These are phyloP conservation scores for Coffea humblotiana DNA, from an alignment of 305 asterid genomes.

Conservation along the genomic window DNA sequence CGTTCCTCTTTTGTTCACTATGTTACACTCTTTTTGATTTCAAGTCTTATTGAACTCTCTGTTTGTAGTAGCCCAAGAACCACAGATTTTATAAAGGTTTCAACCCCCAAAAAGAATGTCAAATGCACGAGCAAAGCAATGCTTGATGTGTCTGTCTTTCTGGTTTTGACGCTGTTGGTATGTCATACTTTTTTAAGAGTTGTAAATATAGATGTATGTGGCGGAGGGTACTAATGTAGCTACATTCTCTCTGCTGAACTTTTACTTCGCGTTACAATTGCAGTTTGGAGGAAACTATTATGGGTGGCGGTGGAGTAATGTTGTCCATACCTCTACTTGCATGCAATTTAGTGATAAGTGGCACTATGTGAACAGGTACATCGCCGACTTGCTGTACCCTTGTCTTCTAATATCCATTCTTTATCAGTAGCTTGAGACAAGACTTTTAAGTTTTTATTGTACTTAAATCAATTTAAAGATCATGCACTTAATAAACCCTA, in stretches of 20 bases:
- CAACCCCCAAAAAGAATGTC: conserved; percentile 8
- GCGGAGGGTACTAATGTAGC: background rate
- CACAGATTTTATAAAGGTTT: conserved; percentile 30
- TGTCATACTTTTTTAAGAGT: conserved; percentile 3
- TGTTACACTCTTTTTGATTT: conserved; percentile 13
- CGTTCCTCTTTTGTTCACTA: conserved; percentile 10
- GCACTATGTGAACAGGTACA: no score
- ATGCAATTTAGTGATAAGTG: background rate
- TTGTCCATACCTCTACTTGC: background rate
- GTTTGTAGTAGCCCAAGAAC: conserved; percentile 33
- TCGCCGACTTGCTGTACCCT: background rate
- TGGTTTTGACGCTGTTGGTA: conserved; percentile 10
- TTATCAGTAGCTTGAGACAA: background rate
- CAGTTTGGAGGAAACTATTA: background rate
- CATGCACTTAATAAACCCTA: background rate
- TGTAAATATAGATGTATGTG: conserved; percentile 25
- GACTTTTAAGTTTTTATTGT: background rate
- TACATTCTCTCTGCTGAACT: background rate
- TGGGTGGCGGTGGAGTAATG: background rate
- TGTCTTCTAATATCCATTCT: background rate
- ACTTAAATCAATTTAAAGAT: background rate
- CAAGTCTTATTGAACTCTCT: conserved; percentile 19
- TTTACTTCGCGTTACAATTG: background rate
- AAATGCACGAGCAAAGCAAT: conserved; percentile 11
- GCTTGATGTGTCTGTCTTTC: conserved; percentile 4